phyloP scores from a whole-genome alignment of 2,329 filamentous ascomycete species.

The Colletotrichum cuscutae region DNA sequence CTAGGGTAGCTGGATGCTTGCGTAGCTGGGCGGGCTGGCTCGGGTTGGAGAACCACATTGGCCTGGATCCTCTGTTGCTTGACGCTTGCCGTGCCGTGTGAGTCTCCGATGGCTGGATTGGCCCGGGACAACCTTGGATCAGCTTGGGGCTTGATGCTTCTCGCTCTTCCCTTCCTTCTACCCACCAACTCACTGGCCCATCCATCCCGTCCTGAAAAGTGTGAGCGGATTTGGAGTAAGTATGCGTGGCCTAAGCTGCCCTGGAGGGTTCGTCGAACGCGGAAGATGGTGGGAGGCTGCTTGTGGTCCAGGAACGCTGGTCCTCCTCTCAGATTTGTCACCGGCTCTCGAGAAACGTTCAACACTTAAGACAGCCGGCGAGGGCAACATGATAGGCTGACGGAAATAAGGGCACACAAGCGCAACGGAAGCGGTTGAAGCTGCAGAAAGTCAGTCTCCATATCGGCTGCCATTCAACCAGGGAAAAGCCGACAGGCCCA shows the following conservation, averaged over 20 bases:
- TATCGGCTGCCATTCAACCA: background rate
- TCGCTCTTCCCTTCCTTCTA: background rate
- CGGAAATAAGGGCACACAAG: background rate
- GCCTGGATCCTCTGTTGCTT: background rate
- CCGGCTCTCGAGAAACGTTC: background rate
- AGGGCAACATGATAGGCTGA: constrained; percentile 3
- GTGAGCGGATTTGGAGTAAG: constrained; percentile 15
- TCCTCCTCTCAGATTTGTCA: constrained; percentile 14
- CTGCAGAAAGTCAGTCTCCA: constrained; percentile 14
- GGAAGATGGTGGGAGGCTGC: constrained; percentile 1
- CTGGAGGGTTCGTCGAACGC: constrained; percentile 32
- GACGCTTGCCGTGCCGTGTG: constrained; percentile 23
- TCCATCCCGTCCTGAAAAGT: constrained; percentile 1
- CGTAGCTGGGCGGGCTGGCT: background rate
- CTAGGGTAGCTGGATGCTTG: background rate
- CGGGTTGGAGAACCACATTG: constrained; percentile 12
- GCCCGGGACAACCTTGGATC: constrained; percentile 5
- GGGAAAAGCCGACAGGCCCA: constrained; percentile 3
- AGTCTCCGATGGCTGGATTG: background rate
- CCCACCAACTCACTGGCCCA: background rate
- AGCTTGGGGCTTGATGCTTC: background rate
- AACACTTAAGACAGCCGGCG: background rate
- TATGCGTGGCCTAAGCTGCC: constrained; percentile 19
- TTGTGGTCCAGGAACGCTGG: constrained; percentile 19
- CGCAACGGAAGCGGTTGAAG: constrained; percentile 13